Conservation (phyloP, 2,329 filamentous ascomycete genomes). For the Boeremia lycopersici region DNA sequence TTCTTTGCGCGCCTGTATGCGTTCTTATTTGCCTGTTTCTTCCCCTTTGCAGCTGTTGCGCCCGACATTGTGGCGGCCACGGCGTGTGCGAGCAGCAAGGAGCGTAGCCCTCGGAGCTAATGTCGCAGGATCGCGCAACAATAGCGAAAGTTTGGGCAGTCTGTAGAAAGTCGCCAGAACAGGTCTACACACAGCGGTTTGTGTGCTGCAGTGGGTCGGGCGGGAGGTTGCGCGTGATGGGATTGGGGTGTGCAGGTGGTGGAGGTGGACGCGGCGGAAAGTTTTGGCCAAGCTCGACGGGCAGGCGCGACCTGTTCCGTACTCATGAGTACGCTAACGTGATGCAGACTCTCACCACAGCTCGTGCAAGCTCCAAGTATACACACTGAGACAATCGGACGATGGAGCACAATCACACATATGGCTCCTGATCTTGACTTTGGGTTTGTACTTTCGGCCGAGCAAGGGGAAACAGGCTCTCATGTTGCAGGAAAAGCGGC, state of each 20-base stretch:
- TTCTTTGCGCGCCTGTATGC: constrained; percentile 91
- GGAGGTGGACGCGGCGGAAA: constrained; percentile 9
- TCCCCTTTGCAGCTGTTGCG: constrained; percentile 29
- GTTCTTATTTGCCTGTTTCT: constrained; percentile 84
- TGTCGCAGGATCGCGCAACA: neutral
- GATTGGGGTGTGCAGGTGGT: constrained; percentile 3
- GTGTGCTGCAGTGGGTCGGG: neutral
- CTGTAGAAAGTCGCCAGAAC: no score
- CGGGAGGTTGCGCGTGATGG: constrained; percentile 5
- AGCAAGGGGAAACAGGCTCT: no score
- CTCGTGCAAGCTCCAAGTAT: neutral
- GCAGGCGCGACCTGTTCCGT: neutral
- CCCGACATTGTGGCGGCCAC: constrained; percentile 33
- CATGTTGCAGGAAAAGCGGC: no score
- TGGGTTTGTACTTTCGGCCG: no score
- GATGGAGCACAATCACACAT: no score
- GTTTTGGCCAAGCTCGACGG: constrained; percentile 12
- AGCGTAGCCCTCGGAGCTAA: neutral
- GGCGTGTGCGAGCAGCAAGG: neutral
- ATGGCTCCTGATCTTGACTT: no score
- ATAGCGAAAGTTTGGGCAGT: neutral
- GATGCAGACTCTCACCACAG: neutral
- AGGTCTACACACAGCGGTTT: neutral
- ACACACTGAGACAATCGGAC: neutral
- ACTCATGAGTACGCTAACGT: constrained; percentile 1